These are phyloP conservation scores for Suzukiozyma palmioleophila DNA, from an alignment of 1,139 yeast species.

Conservation along the genomic window DNA sequence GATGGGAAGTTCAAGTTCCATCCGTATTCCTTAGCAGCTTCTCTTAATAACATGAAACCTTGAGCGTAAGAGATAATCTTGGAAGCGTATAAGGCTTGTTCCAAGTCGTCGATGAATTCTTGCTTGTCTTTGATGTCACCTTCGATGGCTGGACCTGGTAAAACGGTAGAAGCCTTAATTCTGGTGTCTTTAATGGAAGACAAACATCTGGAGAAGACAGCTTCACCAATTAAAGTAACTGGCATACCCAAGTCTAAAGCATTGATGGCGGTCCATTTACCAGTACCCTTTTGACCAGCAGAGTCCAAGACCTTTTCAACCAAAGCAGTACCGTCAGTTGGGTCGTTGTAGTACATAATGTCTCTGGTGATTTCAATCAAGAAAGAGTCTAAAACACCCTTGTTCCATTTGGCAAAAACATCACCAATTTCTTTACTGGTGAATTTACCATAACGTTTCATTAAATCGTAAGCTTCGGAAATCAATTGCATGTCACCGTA, in stretches of 20 bases:
- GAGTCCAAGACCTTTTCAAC: slow-evolving; percentile 94
- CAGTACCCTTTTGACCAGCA: slow-evolving; percentile 99
- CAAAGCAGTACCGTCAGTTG: slow-evolving; percentile 83
- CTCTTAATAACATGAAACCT: slow-evolving; percentile 98
- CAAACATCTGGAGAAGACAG: slow-evolving; percentile 94
- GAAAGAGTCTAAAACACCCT: slow-evolving; percentile 96
- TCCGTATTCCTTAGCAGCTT: slow-evolving; percentile 94
- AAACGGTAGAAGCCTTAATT: slow-evolving; percentile 71
- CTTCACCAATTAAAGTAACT: slow-evolving; percentile 97
- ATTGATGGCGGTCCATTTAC: slow-evolving; percentile 99
- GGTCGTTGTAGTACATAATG: slow-evolving; percentile 80
- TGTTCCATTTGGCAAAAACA: slow-evolving; percentile 91
- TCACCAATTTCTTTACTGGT: slow-evolving; percentile 90
- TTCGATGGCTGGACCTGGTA: slow-evolving; percentile 69
- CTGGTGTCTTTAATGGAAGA: slow-evolving; percentile 92
- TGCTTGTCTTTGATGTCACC: slow-evolving; percentile 65
- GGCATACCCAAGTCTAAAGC: slow-evolving; percentile 98
- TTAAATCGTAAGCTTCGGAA: slow-evolving; percentile 93
- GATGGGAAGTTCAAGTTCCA: slow-evolving; percentile 98
- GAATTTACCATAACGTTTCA: slow-evolving; percentile 93
- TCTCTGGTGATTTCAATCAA: slow-evolving; percentile 95
- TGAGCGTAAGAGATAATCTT: slow-evolving; percentile 98
- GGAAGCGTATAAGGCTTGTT: slow-evolving; percentile 98
- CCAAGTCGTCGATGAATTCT: slow-evolving; percentile 86
- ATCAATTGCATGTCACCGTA: slow-evolving; percentile 99